Base-by-base conservation (phyloP, 176 grass and related monocot genomes). In the Eragrostis curvula region DNA sequence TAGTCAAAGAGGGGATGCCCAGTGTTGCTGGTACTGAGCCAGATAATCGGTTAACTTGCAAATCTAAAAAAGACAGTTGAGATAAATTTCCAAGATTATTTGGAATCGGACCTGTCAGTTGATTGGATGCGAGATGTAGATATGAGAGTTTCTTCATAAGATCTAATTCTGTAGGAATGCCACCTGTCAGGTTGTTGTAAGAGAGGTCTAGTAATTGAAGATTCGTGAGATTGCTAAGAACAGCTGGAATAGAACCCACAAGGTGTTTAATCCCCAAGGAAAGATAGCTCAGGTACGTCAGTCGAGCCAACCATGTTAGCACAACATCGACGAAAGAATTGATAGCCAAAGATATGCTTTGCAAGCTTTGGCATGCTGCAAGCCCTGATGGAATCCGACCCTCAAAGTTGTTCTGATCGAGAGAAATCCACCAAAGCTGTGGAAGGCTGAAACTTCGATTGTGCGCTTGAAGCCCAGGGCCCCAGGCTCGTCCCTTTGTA, bases 361-460 rank as follows among this genome's bases (percentile, higher is more conserved):
- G 40, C 12, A 81, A 12, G 17, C 71, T 2, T 2, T 56, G 71
- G 39, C 61, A 84, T 7, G 40, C 0, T 18, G 72, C 39, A 23
- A 84, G 49, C 3, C n/a, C 82, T 1, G 7, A 4, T 51, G 70
- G 70, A 74, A 74, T 65, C 23, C 14, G 58, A 28, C 70, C 57
- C 0, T 46, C 49, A 47, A 83, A 83, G 24, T 18, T 42, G 28
- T 83, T 83, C 0, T 0, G 0, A 3, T 1, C 0, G 2, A 73
- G 14, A 36, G 32, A 36, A 36, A 36, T 36, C 32, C 32, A 36
- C 32, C 32, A 36, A 2, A 36, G 2, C 32, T 36, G 32, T 0
- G 80, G 80, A 15, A 74, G 69, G 13, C 2, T 65, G 7, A 83
- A 74, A 62, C 70, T 83, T 73, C 8, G 2, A 29, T 74, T 65